phyloP scores from a whole-genome alignment of 2,329 filamentous ascomycete genomes.

The Ophiosphaerella korrae region DNA sequence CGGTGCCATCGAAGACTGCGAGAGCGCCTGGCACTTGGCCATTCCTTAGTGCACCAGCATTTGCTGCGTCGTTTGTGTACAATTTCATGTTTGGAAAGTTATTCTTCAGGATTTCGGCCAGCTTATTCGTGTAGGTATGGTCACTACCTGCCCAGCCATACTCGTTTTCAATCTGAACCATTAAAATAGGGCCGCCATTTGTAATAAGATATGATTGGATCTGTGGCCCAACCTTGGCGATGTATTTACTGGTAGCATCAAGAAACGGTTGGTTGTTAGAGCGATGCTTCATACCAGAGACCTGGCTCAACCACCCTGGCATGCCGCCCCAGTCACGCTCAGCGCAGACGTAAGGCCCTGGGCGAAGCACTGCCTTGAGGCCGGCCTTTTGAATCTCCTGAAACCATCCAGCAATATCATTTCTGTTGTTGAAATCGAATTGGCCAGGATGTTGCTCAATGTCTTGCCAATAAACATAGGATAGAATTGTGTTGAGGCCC shows the following conservation, averaged over 20 bases:
- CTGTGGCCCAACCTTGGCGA: slow-evolving; percentile 45
- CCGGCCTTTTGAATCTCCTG: slow-evolving; percentile 55
- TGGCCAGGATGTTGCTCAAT: slow-evolving; percentile 50
- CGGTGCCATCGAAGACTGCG: slow-evolving; percentile 53
- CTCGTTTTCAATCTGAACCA: slow-evolving; percentile 59
- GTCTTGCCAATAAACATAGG: slow-evolving; percentile 59
- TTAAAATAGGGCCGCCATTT: slow-evolving; percentile 55
- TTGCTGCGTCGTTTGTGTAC: slow-evolving; percentile 58
- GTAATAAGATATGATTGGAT: slow-evolving; percentile 43
- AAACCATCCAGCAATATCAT: slow-evolving; percentile 58
- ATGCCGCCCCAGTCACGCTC: slow-evolving; percentile 59
- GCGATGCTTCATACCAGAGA: slow-evolving; percentile 51
- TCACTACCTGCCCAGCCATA: slow-evolving; percentile 57
- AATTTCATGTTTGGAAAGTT: slow-evolving; percentile 51
- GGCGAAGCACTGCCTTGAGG: slow-evolving; percentile 53
- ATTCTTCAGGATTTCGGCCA: slow-evolving; percentile 50
- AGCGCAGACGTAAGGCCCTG: slow-evolving; percentile 57
- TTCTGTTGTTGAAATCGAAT: slow-evolving; percentile 49
- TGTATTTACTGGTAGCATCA: slow-evolving; percentile 45
- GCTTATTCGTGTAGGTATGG: slow-evolving; percentile 50
- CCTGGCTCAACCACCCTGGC: slow-evolving; percentile 52
- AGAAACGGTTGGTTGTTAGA: slow-evolving; percentile 51
- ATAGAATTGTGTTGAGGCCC: slow-evolving; percentile 59
- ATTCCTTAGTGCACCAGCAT: slow-evolving; percentile 51
- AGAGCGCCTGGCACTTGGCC: slow-evolving; percentile 54